These are phyloP conservation scores for Pseudocercospora eumusae DNA, from an alignment of 2,329 filamentous ascomycete genomes.

Conservation along the genomic window DNA sequence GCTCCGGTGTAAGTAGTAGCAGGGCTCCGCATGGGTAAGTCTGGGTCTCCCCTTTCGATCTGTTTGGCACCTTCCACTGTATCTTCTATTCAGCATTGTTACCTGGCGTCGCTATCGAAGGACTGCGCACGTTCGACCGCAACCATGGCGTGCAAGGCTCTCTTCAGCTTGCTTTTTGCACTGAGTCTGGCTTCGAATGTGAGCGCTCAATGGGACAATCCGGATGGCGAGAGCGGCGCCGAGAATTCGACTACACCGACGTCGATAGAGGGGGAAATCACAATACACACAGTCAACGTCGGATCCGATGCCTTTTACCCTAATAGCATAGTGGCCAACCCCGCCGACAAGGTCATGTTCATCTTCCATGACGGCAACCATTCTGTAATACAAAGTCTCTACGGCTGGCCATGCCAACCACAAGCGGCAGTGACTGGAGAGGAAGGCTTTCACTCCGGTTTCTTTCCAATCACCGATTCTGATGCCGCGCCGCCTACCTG, in stretches of 20 bases:
- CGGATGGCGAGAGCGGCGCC: slow-evolving; percentile 9
- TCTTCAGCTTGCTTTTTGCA: not conserved
- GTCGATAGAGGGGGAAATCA: slow-evolving; percentile 25
- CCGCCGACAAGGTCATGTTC: slow-evolving; percentile 48
- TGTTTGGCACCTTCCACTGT: slow-evolving; percentile 1
- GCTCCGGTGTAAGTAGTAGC: slow-evolving; percentile 5
- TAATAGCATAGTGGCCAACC: slow-evolving; percentile 40
- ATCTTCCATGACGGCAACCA: slow-evolving; percentile 48
- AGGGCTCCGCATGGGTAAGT: not conserved
- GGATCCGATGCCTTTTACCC: slow-evolving; percentile 44
- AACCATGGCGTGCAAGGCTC: not conserved
- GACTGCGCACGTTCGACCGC: not conserved
- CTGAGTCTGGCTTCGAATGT: not conserved
- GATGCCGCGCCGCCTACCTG: slow-evolving; percentile 29
- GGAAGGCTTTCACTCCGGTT: slow-evolving; percentile 33
- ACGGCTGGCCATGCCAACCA: slow-evolving; percentile 46
- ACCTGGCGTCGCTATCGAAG: not conserved
- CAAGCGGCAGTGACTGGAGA: slow-evolving; percentile 30
- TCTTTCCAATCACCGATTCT: slow-evolving; percentile 19
- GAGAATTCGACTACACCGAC: slow-evolving; percentile 5
- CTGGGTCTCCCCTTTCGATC: not conserved
- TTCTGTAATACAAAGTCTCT: slow-evolving; percentile 47
- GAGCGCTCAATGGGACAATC: slow-evolving; percentile 6
- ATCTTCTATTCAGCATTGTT: slow-evolving; percentile 2
- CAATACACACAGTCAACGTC: slow-evolving; percentile 41